phyloP scores from a whole-genome alignment of 176 grass and related monocot genomes.

The Zea luxurians region DNA sequence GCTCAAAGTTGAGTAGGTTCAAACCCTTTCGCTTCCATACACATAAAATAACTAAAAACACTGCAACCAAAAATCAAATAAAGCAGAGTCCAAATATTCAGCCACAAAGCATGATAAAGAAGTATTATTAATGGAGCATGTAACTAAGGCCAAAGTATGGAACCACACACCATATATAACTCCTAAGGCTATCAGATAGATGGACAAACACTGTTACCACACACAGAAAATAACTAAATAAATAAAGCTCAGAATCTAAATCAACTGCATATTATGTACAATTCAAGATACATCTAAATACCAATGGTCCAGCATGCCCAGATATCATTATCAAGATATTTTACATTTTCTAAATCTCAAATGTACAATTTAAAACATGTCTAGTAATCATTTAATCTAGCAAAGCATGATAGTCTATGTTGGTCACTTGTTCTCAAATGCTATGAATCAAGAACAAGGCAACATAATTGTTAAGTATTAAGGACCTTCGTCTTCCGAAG shows the following conservation, averaged over 20 bases:
- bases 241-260: background rate
- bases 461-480: too few species aligned
- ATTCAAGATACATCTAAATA: background rate
- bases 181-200: background rate
- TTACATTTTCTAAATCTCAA: background rate
- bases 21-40: background rate
- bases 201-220: background rate
- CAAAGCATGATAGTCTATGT: background rate
- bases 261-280: background rate
- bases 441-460: too few species aligned
- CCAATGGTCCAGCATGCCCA: background rate
- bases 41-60: background rate
- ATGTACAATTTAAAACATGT: background rate
- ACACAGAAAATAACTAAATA: background rate
- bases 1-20: slow-evolving; percentile 1
- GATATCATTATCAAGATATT: background rate
- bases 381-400: slow-evolving; percentile 14
- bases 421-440: too few species aligned
- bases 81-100: background rate
- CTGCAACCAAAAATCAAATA: slow-evolving; percentile 12
- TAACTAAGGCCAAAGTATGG: background rate
- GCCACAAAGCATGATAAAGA: slow-evolving; percentile 1
- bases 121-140: background rate
- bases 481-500: too few species aligned
- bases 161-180: background rate